These are phyloP conservation scores for Rhizopogon vinicolor DNA, from an alignment of 768 basidiomycete species.

Conservation along the genomic window DNA sequence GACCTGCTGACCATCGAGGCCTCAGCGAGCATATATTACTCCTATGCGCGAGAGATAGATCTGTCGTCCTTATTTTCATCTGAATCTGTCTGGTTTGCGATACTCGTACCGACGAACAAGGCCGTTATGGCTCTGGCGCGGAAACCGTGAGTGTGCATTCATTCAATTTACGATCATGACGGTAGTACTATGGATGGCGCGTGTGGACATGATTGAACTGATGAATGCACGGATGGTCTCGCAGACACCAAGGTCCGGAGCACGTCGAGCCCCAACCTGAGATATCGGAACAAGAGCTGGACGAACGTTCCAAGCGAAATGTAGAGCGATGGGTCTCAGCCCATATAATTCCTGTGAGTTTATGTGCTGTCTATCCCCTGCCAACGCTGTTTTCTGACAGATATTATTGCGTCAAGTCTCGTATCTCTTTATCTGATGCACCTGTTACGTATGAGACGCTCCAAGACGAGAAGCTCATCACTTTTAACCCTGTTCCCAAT, in stretches of 20 bases:
- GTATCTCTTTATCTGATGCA: constrained; percentile 36
- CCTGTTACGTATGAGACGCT: constrained; percentile 52
- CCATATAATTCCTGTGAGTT: constrained; percentile 76
- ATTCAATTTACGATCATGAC: not conserved
- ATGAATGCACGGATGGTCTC: not conserved
- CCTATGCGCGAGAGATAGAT: constrained; percentile 71
- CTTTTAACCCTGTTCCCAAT: constrained; percentile 37
- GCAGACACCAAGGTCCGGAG: constrained; percentile 57
- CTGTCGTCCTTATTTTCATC: constrained; percentile 46
- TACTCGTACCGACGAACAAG: constrained; percentile 85
- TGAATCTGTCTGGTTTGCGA: constrained; percentile 34
- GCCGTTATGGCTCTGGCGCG: constrained; percentile 76
- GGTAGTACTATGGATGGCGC: not conserved
- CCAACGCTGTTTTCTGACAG: not conserved
- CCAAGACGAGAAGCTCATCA: constrained; percentile 51
- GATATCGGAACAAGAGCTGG: constrained; percentile 66
- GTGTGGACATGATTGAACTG: not conserved
- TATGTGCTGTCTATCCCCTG: not conserved
- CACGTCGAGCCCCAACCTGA: constrained; percentile 38
- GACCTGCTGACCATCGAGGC: constrained; percentile 78
- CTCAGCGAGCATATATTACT: constrained; percentile 77
- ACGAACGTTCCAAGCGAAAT: constrained; percentile 54
- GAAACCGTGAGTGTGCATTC: constrained; percentile 64
- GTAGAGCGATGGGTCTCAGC: constrained; percentile 79
- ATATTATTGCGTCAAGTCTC: constrained; percentile 26